Base-by-base conservation (phyloP, 345 rosid species). In the Boechera stricta region DNA sequence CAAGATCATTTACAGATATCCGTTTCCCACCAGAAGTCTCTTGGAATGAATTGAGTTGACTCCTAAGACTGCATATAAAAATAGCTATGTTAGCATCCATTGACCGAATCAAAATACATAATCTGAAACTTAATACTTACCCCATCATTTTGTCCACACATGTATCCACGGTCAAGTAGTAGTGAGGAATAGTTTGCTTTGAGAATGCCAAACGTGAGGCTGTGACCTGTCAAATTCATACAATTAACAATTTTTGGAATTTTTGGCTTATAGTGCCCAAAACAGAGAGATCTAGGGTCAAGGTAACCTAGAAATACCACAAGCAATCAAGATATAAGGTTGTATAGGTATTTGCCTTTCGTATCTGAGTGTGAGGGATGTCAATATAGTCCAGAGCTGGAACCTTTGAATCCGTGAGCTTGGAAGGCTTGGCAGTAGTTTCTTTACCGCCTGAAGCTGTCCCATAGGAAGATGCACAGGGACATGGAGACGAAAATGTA, bases 141-240 rank as follows among this genome's bases (percentile, higher is more conserved):
- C 79, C 80, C 90, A 87, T 85, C 52, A 93, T 88, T 81, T 85
- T 89, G 89, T 91, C 98, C 65, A 93, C 98, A 74, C 89, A 86
- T 67, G 91, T 77, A 87, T 93, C 98, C 35, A 91, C 98, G 2
- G 97, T 87, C 76, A 93, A 65, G 78, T 93, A 93, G 79, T 91
- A 93, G 82, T 93, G 98, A 49, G 98, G 98, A 81, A 93, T 89
- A 5, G 93, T 91, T 73, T 93, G 98, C 91, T 93, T 93, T 26
- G 98, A 93, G 81, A 86, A 71, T 70, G 89, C 76, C 73, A 93
- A 84, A 63, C 97, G 90, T 21, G 92, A 88, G 79, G 98, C 97
- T 11, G 95, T 93, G 61, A 93, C 74, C 97, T 93, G 86, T 81
- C 76, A 67, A 78, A 67, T 28, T 39, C 44, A 69, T 5, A 61